Percentiles rank a stretch among this genome's conserved stretches.
phyloP scores from a whole-genome alignment of 257 asterid genomes.

The Gardenia jasminoides region DNA sequence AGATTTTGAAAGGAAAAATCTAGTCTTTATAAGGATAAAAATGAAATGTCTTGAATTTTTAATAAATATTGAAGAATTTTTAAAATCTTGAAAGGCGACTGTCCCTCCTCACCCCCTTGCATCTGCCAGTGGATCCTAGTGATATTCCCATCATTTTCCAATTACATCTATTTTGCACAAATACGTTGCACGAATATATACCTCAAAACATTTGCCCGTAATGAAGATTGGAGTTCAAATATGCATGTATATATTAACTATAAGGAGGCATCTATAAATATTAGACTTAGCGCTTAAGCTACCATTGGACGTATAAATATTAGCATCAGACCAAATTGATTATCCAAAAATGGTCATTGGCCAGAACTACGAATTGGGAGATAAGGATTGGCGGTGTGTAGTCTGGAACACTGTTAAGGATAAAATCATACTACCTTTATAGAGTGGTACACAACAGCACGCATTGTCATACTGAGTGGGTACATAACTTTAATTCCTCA shows the following conservation, averaged over 20 bases:
- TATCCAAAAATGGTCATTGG: neutral
- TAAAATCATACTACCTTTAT: constrained; percentile 12
- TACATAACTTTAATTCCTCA: constrained; percentile 32
- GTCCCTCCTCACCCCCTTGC: no score
- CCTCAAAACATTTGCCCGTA: neutral
- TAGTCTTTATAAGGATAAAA: neutral
- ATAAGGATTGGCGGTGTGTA: constrained; percentile 2
- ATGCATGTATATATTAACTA: neutral
- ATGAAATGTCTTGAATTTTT: neutral
- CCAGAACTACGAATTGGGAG: neutral
- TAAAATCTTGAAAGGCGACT: no score
- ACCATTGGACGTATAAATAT: neutral
- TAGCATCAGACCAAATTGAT: neutral
- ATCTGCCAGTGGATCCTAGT: no score
- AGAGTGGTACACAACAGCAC: constrained; percentile 73
- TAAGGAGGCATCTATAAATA: neutral
- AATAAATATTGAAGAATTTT: no score
- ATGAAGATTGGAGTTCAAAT: neutral
- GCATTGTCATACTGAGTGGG: constrained; percentile 60
- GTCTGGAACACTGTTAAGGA: constrained; percentile 19
- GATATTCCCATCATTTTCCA: neutral
- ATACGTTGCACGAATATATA: neutral
- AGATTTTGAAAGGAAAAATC: no score
- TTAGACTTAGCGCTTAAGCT: neutral
- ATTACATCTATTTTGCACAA: neutral